Conservation (phyloP, 331 rosid genomes). For the Acacia pycnantha region DNA sequence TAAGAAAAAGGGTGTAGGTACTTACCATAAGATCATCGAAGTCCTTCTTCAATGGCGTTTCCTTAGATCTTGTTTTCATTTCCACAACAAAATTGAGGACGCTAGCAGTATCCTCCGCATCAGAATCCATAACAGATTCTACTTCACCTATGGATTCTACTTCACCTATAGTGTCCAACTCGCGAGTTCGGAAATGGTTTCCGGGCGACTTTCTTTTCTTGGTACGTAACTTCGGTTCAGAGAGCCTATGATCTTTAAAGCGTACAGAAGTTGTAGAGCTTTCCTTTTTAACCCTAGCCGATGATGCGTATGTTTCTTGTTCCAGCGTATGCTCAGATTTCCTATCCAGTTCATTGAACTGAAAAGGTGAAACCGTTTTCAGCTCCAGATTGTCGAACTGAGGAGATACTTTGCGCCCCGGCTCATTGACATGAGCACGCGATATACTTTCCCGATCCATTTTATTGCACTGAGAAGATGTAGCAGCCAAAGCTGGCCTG, state of each 20-base stretch:
- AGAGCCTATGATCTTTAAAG: constrained; percentile 15
- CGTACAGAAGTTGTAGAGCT: constrained; percentile 21
- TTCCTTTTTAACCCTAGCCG: constrained; percentile 27
- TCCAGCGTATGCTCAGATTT: constrained; percentile 31
- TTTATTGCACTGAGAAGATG: constrained; percentile 29
- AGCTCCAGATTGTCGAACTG: neutral
- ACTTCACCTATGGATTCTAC: constrained; percentile 31
- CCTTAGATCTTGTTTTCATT: constrained; percentile 36
- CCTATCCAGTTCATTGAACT: constrained; percentile 28
- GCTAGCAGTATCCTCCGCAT: constrained; percentile 61
- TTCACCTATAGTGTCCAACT: constrained; percentile 26
- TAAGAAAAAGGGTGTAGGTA: neutral
- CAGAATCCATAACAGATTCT: constrained; percentile 42
- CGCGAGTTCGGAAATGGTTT: constrained; percentile 25
- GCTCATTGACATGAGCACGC: constrained; percentile 16
- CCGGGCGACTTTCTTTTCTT: constrained; percentile 27
- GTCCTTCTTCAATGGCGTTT: constrained; percentile 31
- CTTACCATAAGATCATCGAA: constrained; percentile 42
- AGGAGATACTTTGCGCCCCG: constrained; percentile 26
- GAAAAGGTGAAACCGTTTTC: constrained; percentile 16
- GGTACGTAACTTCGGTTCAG: constrained; percentile 30
- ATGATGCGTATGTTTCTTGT: constrained; percentile 9
- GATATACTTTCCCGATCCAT: constrained; percentile 24
- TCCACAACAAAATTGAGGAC: constrained; percentile 50
- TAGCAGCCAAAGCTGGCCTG: constrained; percentile 37